Evolutionary conservation across 768 basidiomycete species (phyloP), one percentile per base, ranked within the genome.

Genomic region (Podaxis mareebaensis): DNA sequence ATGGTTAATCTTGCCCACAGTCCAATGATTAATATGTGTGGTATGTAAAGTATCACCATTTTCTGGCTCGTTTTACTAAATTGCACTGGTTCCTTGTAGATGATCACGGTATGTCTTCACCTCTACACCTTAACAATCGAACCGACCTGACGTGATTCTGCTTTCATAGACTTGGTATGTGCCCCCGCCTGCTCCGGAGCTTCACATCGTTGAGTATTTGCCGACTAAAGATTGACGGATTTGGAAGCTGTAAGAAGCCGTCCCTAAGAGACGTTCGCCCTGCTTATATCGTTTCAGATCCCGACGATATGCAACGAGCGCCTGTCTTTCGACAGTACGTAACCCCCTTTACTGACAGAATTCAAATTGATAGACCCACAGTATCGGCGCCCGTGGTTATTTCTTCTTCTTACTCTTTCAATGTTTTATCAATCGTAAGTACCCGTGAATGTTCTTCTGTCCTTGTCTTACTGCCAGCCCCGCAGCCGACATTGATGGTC

Each of bases 361-460:
- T 22, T 12, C 24, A 28, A 24, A 30, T 7, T 20, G 17, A 20
- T 15, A 42, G 22, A 20, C 11, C 3, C 22, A 40, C 64, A 93
- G 90, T 7, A 91, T 98, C 60, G 96, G 96, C 5, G 75, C 86
- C 0, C 79, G 91, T 67, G 93, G 89, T 22, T 97, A 95, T 76
- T 96, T 96, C 74, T 96, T 88, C 80, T 99, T 88, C 77, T 79
- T 96, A 22, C 80, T 99, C 1, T 99, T 99, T 80, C 96, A 99
- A 68, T 93, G 92, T 67, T 96, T 96, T 73, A 86, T 91, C 68
- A 89, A 90, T 66, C 85, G 92, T 91, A 68, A 57, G 66, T 46
- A 22, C 58, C 22, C 26, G 20, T 42, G 11, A 60, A 58, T 57
- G 15, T 13, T 30, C 63, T 54, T 53, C 20, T 11, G 13, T 12